phyloP scores from a whole-genome alignment of 768 basidiomycete genomes.

The Rhodotorula taiwanensis region DNA sequence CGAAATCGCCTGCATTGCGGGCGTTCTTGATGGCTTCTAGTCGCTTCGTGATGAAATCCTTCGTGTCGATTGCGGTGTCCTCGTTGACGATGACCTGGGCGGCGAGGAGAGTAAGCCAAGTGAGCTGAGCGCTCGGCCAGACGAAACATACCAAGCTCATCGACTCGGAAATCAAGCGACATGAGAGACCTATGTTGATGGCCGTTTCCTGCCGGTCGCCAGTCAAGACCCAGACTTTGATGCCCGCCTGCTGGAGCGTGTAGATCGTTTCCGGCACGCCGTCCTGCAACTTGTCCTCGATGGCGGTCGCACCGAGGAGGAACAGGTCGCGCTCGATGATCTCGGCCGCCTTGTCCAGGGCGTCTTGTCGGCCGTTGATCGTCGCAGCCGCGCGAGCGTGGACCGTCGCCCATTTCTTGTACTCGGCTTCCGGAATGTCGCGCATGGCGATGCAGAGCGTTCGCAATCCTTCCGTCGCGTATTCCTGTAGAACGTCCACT shows the following conservation, averaged over 20 bases:
- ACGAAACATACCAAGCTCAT: slow-evolving; percentile 76
- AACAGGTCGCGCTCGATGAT: slow-evolving; percentile 91
- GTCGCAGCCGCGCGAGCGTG: slow-evolving; percentile 91
- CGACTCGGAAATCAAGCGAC: slow-evolving; percentile 90
- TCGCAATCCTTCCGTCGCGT: slow-evolving; percentile 91
- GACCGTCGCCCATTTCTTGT: slow-evolving; percentile 76
- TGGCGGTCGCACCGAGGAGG: slow-evolving; percentile 89
- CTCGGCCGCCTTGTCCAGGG: slow-evolving; percentile 88
- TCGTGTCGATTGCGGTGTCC: slow-evolving; percentile 68
- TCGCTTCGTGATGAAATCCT: slow-evolving; percentile 79
- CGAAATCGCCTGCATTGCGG: slow-evolving; percentile 78
- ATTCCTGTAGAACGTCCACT: slow-evolving; percentile 53
- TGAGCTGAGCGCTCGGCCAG: background rate
- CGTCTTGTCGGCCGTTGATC: slow-evolving; percentile 89
- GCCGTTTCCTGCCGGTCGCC: slow-evolving; percentile 98
- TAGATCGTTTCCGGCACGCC: slow-evolving; percentile 98
- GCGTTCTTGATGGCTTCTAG: slow-evolving; percentile 89
- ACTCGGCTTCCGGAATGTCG: slow-evolving; percentile 84
- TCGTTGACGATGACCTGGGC: slow-evolving; percentile 87
- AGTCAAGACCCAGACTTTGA: slow-evolving; percentile 98
- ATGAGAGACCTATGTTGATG: slow-evolving; percentile 98
- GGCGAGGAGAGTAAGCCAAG: background rate
- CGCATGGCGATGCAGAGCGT: slow-evolving; percentile 95
- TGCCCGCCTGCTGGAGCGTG: slow-evolving; percentile 93
- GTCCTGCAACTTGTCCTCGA: slow-evolving; percentile 97